These are phyloP conservation scores for Daldinia concentrica DNA, from an alignment of 495 filamentous ascomycete species.

Conservation along the genomic window DNA sequence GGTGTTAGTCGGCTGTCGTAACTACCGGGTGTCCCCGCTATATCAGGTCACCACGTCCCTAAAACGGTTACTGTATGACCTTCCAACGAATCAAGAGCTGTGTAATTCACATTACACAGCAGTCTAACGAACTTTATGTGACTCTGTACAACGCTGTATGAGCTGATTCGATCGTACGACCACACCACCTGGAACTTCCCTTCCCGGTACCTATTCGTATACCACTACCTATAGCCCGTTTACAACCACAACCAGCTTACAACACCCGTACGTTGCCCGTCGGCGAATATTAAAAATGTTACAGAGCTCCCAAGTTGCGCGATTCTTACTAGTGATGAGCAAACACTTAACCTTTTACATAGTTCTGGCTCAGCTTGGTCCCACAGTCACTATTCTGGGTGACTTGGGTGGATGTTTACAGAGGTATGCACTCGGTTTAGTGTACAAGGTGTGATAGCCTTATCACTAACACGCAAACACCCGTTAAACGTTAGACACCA, in stretches of 20 bases:
- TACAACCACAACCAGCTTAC: not conserved
- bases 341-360: too few species aligned
- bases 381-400: too few species aligned
- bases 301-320: too few species aligned
- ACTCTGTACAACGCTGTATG: slow-evolving; percentile 27
- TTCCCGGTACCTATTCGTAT: slow-evolving; percentile 30
- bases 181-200: slow-evolving; percentile 29
- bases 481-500: too few species aligned
- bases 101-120: slow-evolving; percentile 37
- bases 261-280: too few species aligned
- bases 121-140: slow-evolving; percentile 29
- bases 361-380: too few species aligned
- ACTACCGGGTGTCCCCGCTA: slow-evolving; percentile 35
- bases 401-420: too few species aligned
- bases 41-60: slow-evolving; percentile 35
- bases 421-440: too few species aligned
- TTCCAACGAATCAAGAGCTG: slow-evolving; percentile 13
- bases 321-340: too few species aligned
- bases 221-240: not conserved
- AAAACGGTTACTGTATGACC: slow-evolving; percentile 21
- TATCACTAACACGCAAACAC: not conserved
- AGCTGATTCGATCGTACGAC: slow-evolving; percentile 45
- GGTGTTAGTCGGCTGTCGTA: slow-evolving; percentile 25
- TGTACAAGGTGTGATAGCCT: not conserved
- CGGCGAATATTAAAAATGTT: too few species aligned